phyloP scores from a whole-genome alignment of 148 eudicot species.

The Rhododendron simsii region DNA sequence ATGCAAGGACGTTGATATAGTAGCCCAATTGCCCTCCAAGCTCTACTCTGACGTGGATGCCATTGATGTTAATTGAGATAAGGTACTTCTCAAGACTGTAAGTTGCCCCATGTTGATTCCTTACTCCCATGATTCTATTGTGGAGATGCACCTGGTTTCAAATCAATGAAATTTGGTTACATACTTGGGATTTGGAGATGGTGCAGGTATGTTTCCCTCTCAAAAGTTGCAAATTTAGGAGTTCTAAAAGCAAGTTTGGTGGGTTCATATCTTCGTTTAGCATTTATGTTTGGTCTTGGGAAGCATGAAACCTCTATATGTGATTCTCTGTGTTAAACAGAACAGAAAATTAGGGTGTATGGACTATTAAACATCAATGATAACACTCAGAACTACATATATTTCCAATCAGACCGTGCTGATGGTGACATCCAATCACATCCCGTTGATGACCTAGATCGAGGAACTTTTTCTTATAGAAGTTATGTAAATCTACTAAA shows the following conservation, averaged over 20 bases:
- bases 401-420: background rate
- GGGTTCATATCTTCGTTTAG: background rate
- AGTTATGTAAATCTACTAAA: background rate
- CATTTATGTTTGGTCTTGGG: background rate
- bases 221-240: background rate
- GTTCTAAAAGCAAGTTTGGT: background rate
- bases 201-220: background rate
- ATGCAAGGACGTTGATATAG: constrained; percentile 71
- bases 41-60: constrained; percentile 75
- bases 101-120: constrained; percentile 82
- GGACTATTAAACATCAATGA: background rate
- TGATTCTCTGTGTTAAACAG: background rate
- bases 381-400: background rate
- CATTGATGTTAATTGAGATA: constrained; percentile 69
- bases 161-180: background rate
- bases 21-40: constrained; percentile 71
- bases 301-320: background rate
- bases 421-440: background rate
- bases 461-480: background rate
- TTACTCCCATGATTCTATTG: constrained; percentile 66
- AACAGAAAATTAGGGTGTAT: background rate
- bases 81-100: constrained; percentile 74
- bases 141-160: constrained; percentile 68
- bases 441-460: background rate
- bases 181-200: background rate